phyloP scores from a whole-genome alignment of 768 basidiomycete genomes.

The Cystofilobasidium capitatum region DNA sequence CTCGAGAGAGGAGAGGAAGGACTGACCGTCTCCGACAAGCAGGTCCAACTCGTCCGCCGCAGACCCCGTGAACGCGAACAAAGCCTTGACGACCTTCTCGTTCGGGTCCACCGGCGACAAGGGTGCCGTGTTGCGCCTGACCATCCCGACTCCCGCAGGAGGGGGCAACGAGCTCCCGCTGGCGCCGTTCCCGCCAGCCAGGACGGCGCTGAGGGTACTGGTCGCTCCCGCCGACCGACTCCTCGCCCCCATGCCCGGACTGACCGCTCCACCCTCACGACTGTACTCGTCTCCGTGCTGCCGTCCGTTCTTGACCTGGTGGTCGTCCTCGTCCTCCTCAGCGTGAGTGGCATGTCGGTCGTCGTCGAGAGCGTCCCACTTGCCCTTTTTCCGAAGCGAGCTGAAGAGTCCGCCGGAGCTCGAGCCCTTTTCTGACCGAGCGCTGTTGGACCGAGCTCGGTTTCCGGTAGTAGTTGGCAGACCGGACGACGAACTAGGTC shows the following conservation, averaged over 20 bases:
- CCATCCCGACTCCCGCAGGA: background rate
- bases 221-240: background rate
- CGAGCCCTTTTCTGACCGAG: conserved; percentile 31
- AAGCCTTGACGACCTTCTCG: conserved; percentile 48
- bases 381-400: conserved; percentile 36
- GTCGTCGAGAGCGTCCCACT: conserved; percentile 31
- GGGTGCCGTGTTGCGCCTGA: background rate
- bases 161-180: background rate
- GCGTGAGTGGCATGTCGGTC: conserved; percentile 30
- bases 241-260: background rate
- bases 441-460: conserved; percentile 35
- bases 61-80: conserved; percentile 60
- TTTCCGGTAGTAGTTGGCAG: conserved; percentile 17
- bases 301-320: conserved; percentile 12
- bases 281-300: background rate
- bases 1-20: background rate
- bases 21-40: conserved; percentile 49
- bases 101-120: background rate
- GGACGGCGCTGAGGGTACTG: background rate
- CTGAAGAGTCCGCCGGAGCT: conserved; percentile 31
- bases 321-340: conserved; percentile 34
- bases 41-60: conserved; percentile 71
- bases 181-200: background rate
- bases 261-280: background rate
- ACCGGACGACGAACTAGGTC: background rate